A percentile compares a stretch with the other conserved stretches of the same genome.
These are phyloP conservation scores for Endogone sp. DNA, from an alignment of 192 early-diverging fungal species.

Conservation along the genomic window DNA sequence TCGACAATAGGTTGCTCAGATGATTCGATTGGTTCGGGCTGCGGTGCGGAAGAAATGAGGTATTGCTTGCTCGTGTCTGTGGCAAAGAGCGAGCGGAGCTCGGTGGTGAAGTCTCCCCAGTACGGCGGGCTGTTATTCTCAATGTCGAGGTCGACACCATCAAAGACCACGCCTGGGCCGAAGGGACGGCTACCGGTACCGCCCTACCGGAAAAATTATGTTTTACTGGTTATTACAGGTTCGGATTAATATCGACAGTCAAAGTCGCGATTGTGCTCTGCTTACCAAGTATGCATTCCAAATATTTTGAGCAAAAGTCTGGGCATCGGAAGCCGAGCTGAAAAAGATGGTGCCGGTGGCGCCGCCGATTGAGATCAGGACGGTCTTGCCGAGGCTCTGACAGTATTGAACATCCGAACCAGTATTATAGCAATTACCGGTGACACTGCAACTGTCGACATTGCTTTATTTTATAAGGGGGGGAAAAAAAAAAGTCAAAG, in stretches of 20 bases:
- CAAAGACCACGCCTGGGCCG: slow-evolving; percentile 24
- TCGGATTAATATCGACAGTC: too few species aligned
- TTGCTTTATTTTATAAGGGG: too few species aligned
- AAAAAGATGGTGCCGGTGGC: slow-evolving; percentile 29
- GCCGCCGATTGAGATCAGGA: slow-evolving; percentile 58
- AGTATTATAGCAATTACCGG: slow-evolving; percentile 40
- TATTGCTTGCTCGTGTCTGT: slow-evolving; percentile 1
- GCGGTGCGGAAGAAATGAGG: background rate
- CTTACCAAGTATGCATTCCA: background rate
- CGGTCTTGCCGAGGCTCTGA: slow-evolving; percentile 50
- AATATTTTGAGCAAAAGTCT: background rate
- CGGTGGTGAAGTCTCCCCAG: slow-evolving; percentile 44
- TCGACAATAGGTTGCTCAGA: background rate
- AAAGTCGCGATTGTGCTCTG: background rate
- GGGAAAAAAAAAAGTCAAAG: background rate
- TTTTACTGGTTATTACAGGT: too few species aligned
- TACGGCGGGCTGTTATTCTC: slow-evolving; percentile 46
- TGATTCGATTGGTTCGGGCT: background rate
- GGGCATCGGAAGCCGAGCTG: background rate
- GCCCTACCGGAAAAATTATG: background rate
- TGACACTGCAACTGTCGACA: background rate
- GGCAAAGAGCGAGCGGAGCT: slow-evolving; percentile 15
- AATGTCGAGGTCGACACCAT: slow-evolving; percentile 59
- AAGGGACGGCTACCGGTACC: background rate
- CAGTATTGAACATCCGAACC: slow-evolving; percentile 54